Base-by-base conservation (phyloP, 192 early-diverging fungal genomes). In the Backusella morwellensis region DNA sequence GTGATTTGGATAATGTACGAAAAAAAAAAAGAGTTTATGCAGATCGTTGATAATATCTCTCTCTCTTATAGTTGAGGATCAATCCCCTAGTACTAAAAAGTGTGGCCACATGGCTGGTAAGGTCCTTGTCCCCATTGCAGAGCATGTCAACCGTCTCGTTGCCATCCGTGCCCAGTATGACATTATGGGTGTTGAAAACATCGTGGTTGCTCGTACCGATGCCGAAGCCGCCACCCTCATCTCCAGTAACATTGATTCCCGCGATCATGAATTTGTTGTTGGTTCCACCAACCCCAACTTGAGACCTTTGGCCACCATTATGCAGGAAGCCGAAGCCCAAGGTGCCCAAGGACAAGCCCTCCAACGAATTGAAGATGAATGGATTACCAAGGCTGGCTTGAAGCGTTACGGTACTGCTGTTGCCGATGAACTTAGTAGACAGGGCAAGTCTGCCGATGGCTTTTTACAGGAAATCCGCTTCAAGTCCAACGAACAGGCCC, bases 61-160 rank as follows among this genome's bases (percentile, higher is more conserved):
- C 35, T 71, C 1, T 42, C 36, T 75, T 71, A 35, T 36, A 80
- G 81, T 94, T 54, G 95, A 97, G 84, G 95, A 97, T 86, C 95
- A 97, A 84, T 92, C 94, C 41, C 92, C 97, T 29, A 93, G 95
- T 77, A 97, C 95, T 80, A 99, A 99, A 83, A 99, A 99, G 90
- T 99, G 97, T 83, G 97, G 97, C 21, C 97, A 99, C 85, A 99
- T 99, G 97, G 97, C 96, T 66, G 97, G 97, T 67, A 99, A 99
- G 84, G 97, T 99, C 35, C 85, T 99, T n/a, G 97, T 99, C 6
- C 97, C 97, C 23, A 95, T 98, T 44, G 93, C 93, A 3, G 96
- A 99, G 86, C 97, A 99, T 88, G 97, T 98, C 86, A 97, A 97
- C 90, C 92, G 97, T 50, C 87, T 98, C 68, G 92, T 98, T 21